These are phyloP conservation scores for Scytalidium lignicola DNA, from an alignment of 2,329 filamentous ascomycete species.

Conservation along the genomic window DNA sequence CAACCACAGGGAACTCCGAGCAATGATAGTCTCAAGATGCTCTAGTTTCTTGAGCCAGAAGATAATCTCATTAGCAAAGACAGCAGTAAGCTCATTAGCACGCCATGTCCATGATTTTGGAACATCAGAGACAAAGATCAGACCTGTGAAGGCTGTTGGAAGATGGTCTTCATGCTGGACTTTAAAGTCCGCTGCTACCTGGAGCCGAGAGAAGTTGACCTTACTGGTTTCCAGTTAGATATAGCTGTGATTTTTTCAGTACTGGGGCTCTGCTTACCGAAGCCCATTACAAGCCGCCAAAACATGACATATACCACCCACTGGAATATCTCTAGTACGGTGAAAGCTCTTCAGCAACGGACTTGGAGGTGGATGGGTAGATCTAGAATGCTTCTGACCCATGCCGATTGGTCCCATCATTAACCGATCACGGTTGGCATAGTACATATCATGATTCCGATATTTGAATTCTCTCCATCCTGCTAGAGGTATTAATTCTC, in stretches of 20 bases:
- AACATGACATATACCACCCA: constrained; percentile 18
- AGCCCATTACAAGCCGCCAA: constrained; percentile 15
- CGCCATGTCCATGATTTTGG: constrained; percentile 12
- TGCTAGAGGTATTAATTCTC: constrained; percentile 5
- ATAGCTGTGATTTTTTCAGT: constrained; percentile 1
- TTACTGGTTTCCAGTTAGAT: constrained; percentile 1
- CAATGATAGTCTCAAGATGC: constrained; percentile 11
- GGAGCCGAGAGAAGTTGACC: constrained; percentile 14
- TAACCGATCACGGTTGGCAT: neutral
- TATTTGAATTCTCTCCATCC: constrained; percentile 23
- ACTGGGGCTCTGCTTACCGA: constrained; percentile 3
- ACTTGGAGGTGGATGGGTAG: constrained; percentile 14
- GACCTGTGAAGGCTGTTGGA: constrained; percentile 3
- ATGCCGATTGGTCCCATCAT: constrained; percentile 1
- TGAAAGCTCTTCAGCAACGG: constrained; percentile 13
- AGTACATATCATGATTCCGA: constrained; percentile 10
- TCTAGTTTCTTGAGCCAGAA: constrained; percentile 6
- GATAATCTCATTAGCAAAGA: constrained; percentile 14
- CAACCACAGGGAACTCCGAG: constrained; percentile 11
- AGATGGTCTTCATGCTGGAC: constrained; percentile 4
- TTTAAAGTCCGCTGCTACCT: constrained; percentile 13
- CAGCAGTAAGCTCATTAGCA: constrained; percentile 2
- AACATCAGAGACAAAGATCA: constrained; percentile 9
- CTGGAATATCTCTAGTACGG: constrained; percentile 14
- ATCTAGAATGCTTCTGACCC: neutral